These are phyloP conservation scores for Suillus brevipes DNA, from an alignment of 768 basidiomycete genomes.

Conservation along the genomic window DNA sequence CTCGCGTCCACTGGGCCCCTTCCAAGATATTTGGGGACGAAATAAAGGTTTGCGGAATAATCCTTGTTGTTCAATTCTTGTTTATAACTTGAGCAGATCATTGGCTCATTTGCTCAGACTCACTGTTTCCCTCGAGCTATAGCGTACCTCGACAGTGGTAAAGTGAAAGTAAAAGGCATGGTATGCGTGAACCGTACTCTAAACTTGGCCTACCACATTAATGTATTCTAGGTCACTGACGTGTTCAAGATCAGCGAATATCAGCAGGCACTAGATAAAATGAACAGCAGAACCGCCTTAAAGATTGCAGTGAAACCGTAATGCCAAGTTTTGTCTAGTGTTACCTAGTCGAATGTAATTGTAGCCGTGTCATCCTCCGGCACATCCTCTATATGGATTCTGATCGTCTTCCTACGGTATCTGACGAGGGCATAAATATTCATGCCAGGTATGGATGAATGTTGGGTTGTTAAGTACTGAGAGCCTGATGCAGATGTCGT, in stretches of 20 bases:
- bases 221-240: constrained; percentile 47
- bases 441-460: too few relatives aligned
- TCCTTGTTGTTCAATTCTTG: background rate
- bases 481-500: background rate
- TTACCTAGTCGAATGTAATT: background rate
- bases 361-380: background rate
- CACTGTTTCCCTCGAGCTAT: constrained; percentile 61
- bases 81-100: constrained; percentile 36
- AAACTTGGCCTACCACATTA: background rate
- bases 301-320: constrained; percentile 54
- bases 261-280: constrained; percentile 64
- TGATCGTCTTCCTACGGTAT: background rate
- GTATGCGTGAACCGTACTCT: constrained; percentile 26
- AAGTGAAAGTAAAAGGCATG: constrained; percentile 52
- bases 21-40: constrained; percentile 57
- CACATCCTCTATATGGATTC: background rate
- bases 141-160: constrained; percentile 55
- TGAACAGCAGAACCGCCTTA: constrained; percentile 55
- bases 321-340: constrained; percentile 4
- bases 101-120: constrained; percentile 59
- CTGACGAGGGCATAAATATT: background rate
- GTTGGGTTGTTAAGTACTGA: background rate
- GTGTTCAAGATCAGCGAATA: constrained; percentile 58
- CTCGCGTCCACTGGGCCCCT: constrained; percentile 54
- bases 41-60: constrained; percentile 36